These are phyloP conservation scores for Xylariaceae sp. DNA, from an alignment of 2,329 filamentous ascomycete genomes.

Conservation along the genomic window DNA sequence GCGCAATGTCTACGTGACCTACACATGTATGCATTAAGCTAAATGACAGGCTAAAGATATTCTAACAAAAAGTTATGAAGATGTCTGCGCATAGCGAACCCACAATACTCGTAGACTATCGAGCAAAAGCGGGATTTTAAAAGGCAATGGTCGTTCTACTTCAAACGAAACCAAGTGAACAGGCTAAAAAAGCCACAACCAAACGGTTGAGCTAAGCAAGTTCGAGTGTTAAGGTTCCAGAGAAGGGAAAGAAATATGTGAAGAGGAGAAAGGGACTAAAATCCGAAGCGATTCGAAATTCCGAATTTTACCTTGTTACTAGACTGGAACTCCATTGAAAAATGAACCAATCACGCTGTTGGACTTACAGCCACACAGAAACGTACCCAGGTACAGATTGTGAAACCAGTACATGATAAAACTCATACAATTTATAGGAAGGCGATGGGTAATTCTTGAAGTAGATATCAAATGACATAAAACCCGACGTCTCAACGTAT, in stretches of 20 bases:
- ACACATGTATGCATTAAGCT: no score
- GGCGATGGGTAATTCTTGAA: no score
- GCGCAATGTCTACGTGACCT: not conserved
- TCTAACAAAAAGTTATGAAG: not conserved
- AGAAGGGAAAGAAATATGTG: slow-evolving; percentile 59
- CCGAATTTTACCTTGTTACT: slow-evolving; percentile 16
- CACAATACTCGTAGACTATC: slow-evolving; percentile 52
- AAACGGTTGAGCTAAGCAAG: slow-evolving; percentile 35
- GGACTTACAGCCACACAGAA: no score
- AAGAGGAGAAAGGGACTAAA: slow-evolving; percentile 44
- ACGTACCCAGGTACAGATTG: no score
- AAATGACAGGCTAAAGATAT: not conserved
- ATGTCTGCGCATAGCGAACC: slow-evolving; percentile 70
- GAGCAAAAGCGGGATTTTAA: slow-evolving; percentile 65
- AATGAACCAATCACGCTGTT: slow-evolving; percentile 32
- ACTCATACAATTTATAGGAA: no score
- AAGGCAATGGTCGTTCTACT: slow-evolving; percentile 61
- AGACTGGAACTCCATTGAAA: not conserved
- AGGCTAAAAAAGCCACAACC: slow-evolving; percentile 45
- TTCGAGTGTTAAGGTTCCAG: slow-evolving; percentile 43
- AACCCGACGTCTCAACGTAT: no score
- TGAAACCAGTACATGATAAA: no score
- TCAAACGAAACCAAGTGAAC: slow-evolving; percentile 53
- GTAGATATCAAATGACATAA: no score
- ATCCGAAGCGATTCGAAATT: slow-evolving; percentile 18